Conservation (phyloP, 2,329 filamentous ascomycete species). For the Diatrype stigma region DNA sequence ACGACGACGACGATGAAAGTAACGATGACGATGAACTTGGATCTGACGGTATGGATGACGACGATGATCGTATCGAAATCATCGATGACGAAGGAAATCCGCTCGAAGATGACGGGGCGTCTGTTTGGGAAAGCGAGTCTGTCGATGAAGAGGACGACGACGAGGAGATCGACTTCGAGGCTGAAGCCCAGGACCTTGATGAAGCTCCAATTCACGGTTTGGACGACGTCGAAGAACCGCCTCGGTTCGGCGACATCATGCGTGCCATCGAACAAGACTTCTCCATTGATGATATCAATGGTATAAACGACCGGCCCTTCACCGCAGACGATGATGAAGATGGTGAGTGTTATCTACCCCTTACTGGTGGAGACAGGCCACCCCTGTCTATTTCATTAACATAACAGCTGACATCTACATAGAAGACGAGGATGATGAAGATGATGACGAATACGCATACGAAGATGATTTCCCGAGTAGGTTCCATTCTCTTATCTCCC, state of each 20-base stretch:
- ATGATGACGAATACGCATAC: slow-evolving; percentile 63
- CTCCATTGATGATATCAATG: slow-evolving; percentile 46
- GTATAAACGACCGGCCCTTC: slow-evolving; percentile 47
- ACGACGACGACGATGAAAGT: slow-evolving; percentile 43
- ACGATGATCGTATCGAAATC: slow-evolving; percentile 51
- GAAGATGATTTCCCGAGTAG: slow-evolving; percentile 56
- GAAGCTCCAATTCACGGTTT: slow-evolving; percentile 47
- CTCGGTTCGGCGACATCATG: slow-evolving; percentile 49
- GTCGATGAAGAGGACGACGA: slow-evolving; percentile 56
- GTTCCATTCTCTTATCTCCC: slow-evolving; percentile 21
- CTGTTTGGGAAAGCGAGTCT: slow-evolving; percentile 58
- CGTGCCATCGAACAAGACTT: slow-evolving; percentile 53
- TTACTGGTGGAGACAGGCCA: no score
- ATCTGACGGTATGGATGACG: slow-evolving; percentile 53
- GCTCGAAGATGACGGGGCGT: slow-evolving; percentile 55
- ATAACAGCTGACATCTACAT: slow-evolving; percentile 22
- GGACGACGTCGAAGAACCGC: slow-evolving; percentile 34
- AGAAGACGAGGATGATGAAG: slow-evolving; percentile 60
- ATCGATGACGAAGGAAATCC: slow-evolving; percentile 60
- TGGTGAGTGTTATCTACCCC: slow-evolving; percentile 34
- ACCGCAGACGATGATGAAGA: slow-evolving; percentile 57
- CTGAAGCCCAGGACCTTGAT: slow-evolving; percentile 50
- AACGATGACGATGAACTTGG: slow-evolving; percentile 59
- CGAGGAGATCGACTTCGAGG: slow-evolving; percentile 50
- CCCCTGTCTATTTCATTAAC: no score